Conservation (phyloP, 345 rosid species). For the Citrus medica region DNA sequence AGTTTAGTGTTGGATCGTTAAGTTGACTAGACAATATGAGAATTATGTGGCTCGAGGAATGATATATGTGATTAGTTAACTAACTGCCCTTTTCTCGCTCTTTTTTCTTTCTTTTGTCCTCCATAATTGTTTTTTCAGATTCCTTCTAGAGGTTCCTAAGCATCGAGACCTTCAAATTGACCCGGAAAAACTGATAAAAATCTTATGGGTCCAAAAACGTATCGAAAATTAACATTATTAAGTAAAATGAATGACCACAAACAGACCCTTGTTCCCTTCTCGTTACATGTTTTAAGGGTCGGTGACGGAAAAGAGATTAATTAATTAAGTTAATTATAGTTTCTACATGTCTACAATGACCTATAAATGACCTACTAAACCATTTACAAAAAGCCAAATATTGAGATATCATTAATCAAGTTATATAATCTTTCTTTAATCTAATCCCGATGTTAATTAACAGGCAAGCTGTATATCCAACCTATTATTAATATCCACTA, state of each 20-base stretch:
- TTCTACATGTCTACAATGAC: background rate
- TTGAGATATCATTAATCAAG: background rate
- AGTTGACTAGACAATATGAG: constrained; percentile 32
- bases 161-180: constrained; percentile 54
- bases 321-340: background rate
- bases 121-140: background rate
- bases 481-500: no score
- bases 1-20: constrained; percentile 13
- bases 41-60: constrained; percentile 73
- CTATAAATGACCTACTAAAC: background rate
- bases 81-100: background rate
- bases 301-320: constrained; percentile 21
- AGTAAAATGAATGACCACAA: background rate
- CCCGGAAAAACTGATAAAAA: constrained; percentile 8
- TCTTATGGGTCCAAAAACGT: background rate
- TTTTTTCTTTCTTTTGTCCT: background rate
- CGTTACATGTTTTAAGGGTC: constrained; percentile 28
- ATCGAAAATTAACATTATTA: constrained; percentile 5
- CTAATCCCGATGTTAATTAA: background rate
- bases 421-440: background rate
- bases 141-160: constrained; percentile 12
- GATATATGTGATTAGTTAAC: constrained; percentile 26
- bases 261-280: constrained; percentile 22
- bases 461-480: background rate
- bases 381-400: no score